Base-by-base conservation (phyloP, 768 basidiomycete genomes). In the Crassisporium funariophilum region DNA sequence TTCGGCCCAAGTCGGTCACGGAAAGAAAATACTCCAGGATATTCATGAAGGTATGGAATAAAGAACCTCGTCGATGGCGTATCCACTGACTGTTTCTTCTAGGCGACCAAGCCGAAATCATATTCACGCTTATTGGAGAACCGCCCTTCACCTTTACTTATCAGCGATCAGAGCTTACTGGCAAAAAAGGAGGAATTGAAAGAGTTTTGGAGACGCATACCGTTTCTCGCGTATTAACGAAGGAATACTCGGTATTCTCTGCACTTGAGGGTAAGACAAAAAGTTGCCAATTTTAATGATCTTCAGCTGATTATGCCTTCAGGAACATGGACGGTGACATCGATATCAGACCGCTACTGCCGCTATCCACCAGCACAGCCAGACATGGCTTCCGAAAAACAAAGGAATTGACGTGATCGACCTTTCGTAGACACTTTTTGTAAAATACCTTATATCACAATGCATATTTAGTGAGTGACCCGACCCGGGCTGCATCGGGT, bases 141-240 rank as follows among this genome's bases (percentile, higher is more conserved):
- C 88, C 97, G 13, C 97, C 97, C 0, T 99, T 98, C 70, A 87
- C 94, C 1, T 98, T 99, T 69, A 94, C 93, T 0, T 95, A 95
- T 67, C 90, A 93, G 64, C 81, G 91, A 37, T 78, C 90, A 2
- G 91, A 91, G 65, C 76, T 83, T 15, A 77, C 74, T 40, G 64
- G 72, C 3, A 82, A 78, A 69, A 88, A 88, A 62, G 84, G 86
- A 22, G 84, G 79, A 54, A 73, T 81, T 33, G 83, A 82, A 41
- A 89, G 86, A 60, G 82, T 94, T n/a, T 75, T 95, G 5, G 92
- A 95, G 67, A 91, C 91, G 13, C 92, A 95, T 59, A 95, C 92
- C 0, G 90, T 93, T 15, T 89, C 90, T 12, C 84, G 87, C 2
- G 76, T 92, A 2, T 80, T 74, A 58, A 79, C 73, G 20, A 77